phyloP scores from a whole-genome alignment of 768 basidiomycete genomes.

The Mycena filopes region DNA sequence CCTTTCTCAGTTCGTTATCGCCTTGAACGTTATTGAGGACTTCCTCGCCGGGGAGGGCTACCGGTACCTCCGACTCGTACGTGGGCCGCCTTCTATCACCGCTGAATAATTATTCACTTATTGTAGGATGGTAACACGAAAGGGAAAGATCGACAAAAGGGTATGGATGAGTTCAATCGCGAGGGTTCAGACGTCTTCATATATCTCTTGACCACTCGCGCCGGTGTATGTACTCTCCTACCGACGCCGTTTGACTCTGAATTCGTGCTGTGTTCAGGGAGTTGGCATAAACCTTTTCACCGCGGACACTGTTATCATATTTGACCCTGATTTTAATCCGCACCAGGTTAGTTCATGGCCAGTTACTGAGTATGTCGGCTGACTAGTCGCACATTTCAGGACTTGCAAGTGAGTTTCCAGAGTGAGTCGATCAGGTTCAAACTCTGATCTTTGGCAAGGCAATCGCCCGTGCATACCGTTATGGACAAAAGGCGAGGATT shows the following conservation, averaged over 20 bases:
- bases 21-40: constrained; percentile 88
- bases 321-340: constrained; percentile 99
- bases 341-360: constrained; percentile 71
- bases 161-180: constrained; percentile 95
- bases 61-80: constrained; percentile 82
- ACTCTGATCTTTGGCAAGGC: constrained; percentile 61
- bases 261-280: constrained; percentile 55
- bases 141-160: constrained; percentile 86
- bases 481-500: too few relatives aligned
- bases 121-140: constrained; percentile 89
- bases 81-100: constrained; percentile 30
- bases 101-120: not conserved
- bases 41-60: constrained; percentile 85
- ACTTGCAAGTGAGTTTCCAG: constrained; percentile 78
- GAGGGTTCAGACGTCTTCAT: constrained; percentile 89
- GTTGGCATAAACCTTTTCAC: constrained; percentile 91
- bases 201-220: constrained; percentile 91
- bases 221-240: constrained; percentile 62
- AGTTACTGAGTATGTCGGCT: not conserved
- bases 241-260: constrained; percentile 1
- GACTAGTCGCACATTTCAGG: constrained; percentile 52
- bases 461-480: constrained; percentile 93
- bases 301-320: constrained; percentile 93
- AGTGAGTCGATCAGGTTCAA: not conserved
- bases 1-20: constrained; percentile 80